Conservation (phyloP, 1,139 yeast genomes). For the Saccharomyces hybrid region DNA sequence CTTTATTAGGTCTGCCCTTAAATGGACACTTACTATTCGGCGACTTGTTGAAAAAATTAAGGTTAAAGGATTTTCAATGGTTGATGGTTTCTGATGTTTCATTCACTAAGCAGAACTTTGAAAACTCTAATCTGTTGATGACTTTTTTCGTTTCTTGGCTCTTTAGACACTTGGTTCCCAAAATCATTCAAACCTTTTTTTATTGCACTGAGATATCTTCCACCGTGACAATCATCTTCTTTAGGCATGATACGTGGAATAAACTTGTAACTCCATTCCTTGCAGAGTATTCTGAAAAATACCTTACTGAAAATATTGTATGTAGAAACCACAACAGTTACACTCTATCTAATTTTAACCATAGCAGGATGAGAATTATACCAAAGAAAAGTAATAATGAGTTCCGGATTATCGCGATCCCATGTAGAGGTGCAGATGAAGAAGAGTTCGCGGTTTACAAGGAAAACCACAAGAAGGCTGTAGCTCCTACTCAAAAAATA, state of each 20-base stretch:
- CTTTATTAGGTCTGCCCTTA: constrained; percentile 36
- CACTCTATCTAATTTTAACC: constrained; percentile 19
- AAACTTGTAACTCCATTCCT: constrained; percentile 38
- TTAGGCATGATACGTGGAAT: constrained; percentile 56
- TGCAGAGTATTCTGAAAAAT: constrained; percentile 33
- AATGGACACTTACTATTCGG: constrained; percentile 30
- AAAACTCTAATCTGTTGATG: constrained; percentile 5
- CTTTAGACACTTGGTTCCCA: constrained; percentile 40
- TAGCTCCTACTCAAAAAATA: constrained; percentile 36
- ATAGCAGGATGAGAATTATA: constrained; percentile 39
- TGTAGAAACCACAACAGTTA: constrained; percentile 27
- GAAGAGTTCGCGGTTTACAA: constrained; percentile 28
- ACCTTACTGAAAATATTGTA: constrained; percentile 24
- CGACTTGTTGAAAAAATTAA: constrained; percentile 31
- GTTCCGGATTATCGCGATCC: constrained; percentile 55
- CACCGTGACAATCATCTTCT: constrained; percentile 38
- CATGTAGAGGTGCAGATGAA: constrained; percentile 31
- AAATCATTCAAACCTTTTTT: constrained; percentile 49
- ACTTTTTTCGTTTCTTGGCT: constrained; percentile 46
- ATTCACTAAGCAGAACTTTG: constrained; percentile 5
- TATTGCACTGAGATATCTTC: constrained; percentile 56
- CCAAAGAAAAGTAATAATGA: constrained; percentile 46
- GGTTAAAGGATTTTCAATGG: constrained; percentile 43
- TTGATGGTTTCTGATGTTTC: constrained; percentile 16
- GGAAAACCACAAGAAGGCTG: constrained; percentile 26